Conservation (phyloP, 371 early-diverging fungal species). For the Apophysomyces variabilis region DNA sequence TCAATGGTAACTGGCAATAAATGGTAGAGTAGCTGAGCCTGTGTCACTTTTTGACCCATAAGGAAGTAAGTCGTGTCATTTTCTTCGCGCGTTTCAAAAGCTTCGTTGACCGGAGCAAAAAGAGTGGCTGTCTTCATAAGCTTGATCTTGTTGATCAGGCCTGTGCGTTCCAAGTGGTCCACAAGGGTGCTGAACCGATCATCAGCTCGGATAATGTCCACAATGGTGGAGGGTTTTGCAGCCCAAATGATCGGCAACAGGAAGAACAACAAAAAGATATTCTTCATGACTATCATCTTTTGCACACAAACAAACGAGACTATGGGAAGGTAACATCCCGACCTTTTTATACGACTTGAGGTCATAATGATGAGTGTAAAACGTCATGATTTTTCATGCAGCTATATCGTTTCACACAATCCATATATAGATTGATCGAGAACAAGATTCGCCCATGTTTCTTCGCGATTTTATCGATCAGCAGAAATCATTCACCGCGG, state of each 20-base stretch:
- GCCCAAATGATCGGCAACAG: not conserved
- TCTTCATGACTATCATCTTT: slow-evolving; percentile 9
- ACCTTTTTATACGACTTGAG: not conserved
- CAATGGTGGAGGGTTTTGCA: slow-evolving; percentile 13
- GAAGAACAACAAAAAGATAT: not conserved
- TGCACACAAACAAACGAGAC: not conserved
- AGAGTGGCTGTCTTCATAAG: slow-evolving; percentile 46
- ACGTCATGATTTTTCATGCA: slow-evolving; percentile 6
- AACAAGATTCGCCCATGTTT: not conserved
- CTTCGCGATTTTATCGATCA: not conserved
- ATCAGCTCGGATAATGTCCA: slow-evolving; percentile 33
- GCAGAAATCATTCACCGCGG: not conserved
- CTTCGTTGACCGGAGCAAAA: slow-evolving; percentile 62
- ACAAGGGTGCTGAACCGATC: slow-evolving; percentile 33
- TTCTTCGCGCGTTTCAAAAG: slow-evolving; percentile 39
- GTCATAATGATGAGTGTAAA: not conserved
- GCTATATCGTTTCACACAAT: not conserved
- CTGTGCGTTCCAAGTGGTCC: slow-evolving; percentile 28
- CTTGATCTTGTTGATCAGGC: slow-evolving; percentile 27
- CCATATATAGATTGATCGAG: slow-evolving; percentile 1
- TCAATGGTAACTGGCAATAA: slow-evolving; percentile 31
- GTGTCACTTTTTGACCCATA: slow-evolving; percentile 38
- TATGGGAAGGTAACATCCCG: not conserved
- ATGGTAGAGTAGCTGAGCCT: slow-evolving; percentile 48
- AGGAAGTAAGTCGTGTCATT: slow-evolving; percentile 28